These are phyloP conservation scores for Xylaria telfairii DNA, from an alignment of 495 filamentous ascomycete genomes.

Conservation along the genomic window DNA sequence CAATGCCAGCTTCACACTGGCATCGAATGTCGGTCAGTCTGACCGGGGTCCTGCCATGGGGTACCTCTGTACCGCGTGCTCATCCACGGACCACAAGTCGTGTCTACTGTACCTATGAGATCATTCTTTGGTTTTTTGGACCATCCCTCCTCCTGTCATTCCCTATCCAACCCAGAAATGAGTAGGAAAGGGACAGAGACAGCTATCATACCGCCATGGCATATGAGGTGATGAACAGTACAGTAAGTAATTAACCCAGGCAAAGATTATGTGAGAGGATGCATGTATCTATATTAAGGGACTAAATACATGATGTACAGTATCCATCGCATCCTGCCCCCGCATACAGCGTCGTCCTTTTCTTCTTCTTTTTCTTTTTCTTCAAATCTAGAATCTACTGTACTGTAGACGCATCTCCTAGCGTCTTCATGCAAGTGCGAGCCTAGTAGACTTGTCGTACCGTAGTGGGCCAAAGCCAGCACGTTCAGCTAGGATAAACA, in stretches of 20 bases:
- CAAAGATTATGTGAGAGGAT: not conserved
- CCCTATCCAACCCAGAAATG: not conserved
- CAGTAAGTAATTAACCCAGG: not conserved
- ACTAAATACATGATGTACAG: not conserved
- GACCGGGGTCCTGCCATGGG: not conserved
- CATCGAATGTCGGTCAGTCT: slow-evolving; percentile 17
- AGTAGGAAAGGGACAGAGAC: not conserved
- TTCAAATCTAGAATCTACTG: too few relatives aligned
- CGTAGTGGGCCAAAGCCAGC: not conserved
- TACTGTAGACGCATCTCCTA: too few relatives aligned
- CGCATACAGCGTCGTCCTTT: not conserved
- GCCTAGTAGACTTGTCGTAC: not conserved
- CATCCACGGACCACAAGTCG: not conserved
- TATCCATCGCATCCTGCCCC: not conserved
- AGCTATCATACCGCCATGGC: not conserved
- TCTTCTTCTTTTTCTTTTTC: too few relatives aligned
- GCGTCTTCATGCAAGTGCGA: not conserved
- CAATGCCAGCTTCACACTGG: slow-evolving; percentile 7
- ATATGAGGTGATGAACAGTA: too few relatives aligned
- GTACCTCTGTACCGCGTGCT: slow-evolving; percentile 9
- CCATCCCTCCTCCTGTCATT: not conserved
- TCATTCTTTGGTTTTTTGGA: slow-evolving; percentile 12
- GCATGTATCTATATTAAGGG: not conserved
- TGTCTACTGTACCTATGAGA: not conserved
- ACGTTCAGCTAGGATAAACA: not conserved